These are phyloP conservation scores for Cercospora beticola DNA, from an alignment of 2,329 filamentous ascomycete species.

Conservation along the genomic window DNA sequence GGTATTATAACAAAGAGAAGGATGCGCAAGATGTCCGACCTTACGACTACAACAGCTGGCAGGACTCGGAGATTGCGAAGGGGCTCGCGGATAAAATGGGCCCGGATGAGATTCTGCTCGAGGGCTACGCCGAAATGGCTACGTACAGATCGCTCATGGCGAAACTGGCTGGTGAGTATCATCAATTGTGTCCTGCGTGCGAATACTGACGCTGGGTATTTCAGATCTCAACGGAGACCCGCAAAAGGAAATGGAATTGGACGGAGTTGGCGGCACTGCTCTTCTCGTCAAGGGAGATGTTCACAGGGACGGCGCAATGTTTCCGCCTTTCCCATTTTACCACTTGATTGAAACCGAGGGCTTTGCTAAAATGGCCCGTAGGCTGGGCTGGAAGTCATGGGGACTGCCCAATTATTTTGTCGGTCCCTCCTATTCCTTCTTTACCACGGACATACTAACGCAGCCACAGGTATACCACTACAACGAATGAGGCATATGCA, in stretches of 20 bases:
- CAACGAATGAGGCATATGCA: constrained; percentile 21
- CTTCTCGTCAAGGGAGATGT: constrained; percentile 95
- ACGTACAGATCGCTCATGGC: constrained; percentile 93
- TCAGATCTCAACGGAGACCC: constrained; percentile 36
- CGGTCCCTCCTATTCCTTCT: constrained; percentile 38
- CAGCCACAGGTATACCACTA: constrained; percentile 23
- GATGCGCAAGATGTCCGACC: constrained; percentile 73
- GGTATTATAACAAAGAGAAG: constrained; percentile 67
- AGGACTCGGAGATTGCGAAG: constrained; percentile 78
- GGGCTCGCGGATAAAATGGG: constrained; percentile 77
- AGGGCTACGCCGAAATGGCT: constrained; percentile 89
- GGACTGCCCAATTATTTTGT: constrained; percentile 98
- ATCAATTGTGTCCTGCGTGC: not conserved
- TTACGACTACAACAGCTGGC: constrained; percentile 98
- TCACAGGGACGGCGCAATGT: constrained; percentile 97
- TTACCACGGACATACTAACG: not conserved
- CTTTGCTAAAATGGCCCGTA: constrained; percentile 93
- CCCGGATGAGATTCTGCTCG: constrained; percentile 85
- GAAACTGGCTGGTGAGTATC: constrained; percentile 61
- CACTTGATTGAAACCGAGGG: constrained; percentile 97
- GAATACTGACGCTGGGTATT: not conserved
- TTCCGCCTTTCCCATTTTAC: constrained; percentile 93
- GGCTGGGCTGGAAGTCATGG: constrained; percentile 79
- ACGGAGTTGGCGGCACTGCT: constrained; percentile 91
- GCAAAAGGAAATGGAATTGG: constrained; percentile 60